A percentile compares a stretch with the other conserved stretches of the same genome.
Conservation (phyloP, 306 rosid genomes). For the Castanea crenata region DNA sequence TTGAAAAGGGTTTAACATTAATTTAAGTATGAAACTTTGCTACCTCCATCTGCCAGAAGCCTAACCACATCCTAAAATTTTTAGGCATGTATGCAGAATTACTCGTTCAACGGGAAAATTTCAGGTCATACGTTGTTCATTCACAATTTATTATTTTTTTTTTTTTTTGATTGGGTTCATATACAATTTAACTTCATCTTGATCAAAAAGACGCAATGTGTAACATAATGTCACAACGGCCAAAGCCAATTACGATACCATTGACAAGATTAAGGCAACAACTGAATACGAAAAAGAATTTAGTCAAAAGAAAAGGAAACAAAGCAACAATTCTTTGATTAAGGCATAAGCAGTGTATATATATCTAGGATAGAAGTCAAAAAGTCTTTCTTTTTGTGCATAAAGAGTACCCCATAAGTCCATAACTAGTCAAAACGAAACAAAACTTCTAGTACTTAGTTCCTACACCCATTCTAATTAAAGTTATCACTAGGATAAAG, state of each 20-base stretch:
- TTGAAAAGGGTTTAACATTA: not conserved
- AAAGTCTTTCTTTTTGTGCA: constrained; percentile 13
- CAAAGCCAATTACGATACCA: too few species aligned
- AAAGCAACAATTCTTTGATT: not conserved
- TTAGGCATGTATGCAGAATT: not conserved
- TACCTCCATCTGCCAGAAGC: too few species aligned
- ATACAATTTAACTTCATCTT: not conserved
- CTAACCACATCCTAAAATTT: too few species aligned
- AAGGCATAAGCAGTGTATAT: not conserved
- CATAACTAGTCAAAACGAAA: constrained; percentile 2
- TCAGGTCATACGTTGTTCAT: not conserved
- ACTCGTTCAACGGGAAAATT: not conserved
- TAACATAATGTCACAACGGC: not conserved
- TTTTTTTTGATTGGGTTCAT: not conserved
- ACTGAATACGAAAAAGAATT: not conserved
- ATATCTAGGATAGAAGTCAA: not conserved
- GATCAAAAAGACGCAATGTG: not conserved
- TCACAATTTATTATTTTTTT: not conserved
- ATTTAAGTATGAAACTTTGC: too few species aligned
- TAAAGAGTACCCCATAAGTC: not conserved
- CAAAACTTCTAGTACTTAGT: not conserved
- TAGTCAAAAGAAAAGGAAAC: not conserved
- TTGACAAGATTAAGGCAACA: not conserved
- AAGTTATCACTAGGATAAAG: constrained; percentile 1
- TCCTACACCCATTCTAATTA: constrained; percentile 25